Conservation (phyloP, 2,329 filamentous ascomycete genomes). For the Pseudopyrenochaeta lycopersici region DNA sequence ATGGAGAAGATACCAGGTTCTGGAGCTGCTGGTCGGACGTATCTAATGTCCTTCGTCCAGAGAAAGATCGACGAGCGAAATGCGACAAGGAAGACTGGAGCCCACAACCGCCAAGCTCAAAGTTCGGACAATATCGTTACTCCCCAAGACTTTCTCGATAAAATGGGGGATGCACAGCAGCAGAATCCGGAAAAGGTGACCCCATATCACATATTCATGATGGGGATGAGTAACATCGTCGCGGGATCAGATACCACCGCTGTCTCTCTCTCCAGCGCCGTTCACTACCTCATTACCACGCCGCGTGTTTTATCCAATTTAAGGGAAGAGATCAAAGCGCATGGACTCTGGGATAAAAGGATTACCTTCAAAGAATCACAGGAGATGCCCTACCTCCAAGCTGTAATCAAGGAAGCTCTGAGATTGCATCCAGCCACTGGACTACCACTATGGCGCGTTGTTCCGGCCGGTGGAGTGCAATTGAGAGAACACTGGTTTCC, state of each 20-base stretch:
- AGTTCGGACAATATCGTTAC: neutral
- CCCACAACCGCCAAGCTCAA: neutral
- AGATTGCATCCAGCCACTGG: conserved; percentile 35
- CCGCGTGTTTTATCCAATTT: conserved; percentile 20
- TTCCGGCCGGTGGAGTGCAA: conserved; percentile 22
- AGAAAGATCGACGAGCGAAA: conserved; percentile 8
- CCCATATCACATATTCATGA: conserved; percentile 47
- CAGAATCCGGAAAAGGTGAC: conserved; percentile 49
- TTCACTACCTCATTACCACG: conserved; percentile 30
- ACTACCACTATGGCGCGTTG: conserved; percentile 29
- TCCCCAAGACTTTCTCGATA: conserved; percentile 48
- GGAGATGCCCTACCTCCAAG: conserved; percentile 41
- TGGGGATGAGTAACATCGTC: conserved; percentile 48
- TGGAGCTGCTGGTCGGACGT: conserved; percentile 12
- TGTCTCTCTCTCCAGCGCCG: conserved; percentile 42
- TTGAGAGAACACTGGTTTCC: conserved; percentile 26
- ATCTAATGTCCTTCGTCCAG: conserved; percentile 14
- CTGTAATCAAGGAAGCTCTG: conserved; percentile 37
- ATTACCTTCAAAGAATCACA: conserved; percentile 31
- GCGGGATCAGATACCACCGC: conserved; percentile 57
- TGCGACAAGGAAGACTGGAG: neutral
- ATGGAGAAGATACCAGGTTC: conserved; percentile 14
- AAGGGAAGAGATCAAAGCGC: conserved; percentile 20
- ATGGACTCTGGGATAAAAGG: neutral
- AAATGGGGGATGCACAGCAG: conserved; percentile 47